phyloP scores from a whole-genome alignment of 495 filamentous ascomycete species.

The Neohortaea acidophila region DNA sequence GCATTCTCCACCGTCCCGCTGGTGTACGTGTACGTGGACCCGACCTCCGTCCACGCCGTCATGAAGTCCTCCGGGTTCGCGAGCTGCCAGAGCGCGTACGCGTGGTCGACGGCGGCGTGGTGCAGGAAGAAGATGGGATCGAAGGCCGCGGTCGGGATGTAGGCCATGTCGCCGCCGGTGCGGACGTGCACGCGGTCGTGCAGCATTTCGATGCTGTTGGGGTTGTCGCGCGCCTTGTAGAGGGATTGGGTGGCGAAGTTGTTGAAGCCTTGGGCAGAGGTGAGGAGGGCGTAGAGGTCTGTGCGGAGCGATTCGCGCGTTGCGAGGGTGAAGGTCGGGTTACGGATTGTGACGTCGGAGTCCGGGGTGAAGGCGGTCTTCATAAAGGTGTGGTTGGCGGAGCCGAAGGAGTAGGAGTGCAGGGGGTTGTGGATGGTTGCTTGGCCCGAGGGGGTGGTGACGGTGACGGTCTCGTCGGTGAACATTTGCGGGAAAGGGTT shows the following conservation, averaged over 20 bases:
- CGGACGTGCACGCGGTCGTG: conserved; percentile 46
- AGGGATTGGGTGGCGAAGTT: conserved; percentile 38
- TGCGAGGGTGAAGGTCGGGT: conserved; percentile 35
- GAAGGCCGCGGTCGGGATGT: conserved; percentile 47
- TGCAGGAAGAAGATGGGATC: conserved; percentile 64
- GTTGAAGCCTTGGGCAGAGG: conserved; percentile 37
- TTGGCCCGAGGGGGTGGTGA: conserved; percentile 36
- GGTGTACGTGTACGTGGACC: conserved; percentile 37
- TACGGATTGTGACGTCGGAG: conserved; percentile 28
- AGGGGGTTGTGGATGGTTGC: conserved; percentile 42
- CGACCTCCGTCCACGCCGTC: conserved; percentile 28
- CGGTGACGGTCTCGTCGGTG: conserved; percentile 28
- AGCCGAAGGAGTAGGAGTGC: conserved; percentile 39
- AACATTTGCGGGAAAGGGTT: conserved; percentile 36
- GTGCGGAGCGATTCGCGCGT: conserved; percentile 27
- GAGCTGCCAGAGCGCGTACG: conserved; percentile 56
- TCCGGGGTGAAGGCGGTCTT: no score
- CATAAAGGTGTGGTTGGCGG: conserved; percentile 18
- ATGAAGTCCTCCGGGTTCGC: conserved; percentile 43
- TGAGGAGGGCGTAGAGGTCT: conserved; percentile 42
- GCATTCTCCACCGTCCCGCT: conserved; percentile 25
- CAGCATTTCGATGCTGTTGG: conserved; percentile 45
- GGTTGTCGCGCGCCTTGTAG: conserved; percentile 23
- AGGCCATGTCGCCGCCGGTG: conserved; percentile 47
- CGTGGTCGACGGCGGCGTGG: conserved; percentile 44